phyloP scores from a whole-genome alignment of 352 stramenopile genomes.

The Globisporangium cederbergense region DNA sequence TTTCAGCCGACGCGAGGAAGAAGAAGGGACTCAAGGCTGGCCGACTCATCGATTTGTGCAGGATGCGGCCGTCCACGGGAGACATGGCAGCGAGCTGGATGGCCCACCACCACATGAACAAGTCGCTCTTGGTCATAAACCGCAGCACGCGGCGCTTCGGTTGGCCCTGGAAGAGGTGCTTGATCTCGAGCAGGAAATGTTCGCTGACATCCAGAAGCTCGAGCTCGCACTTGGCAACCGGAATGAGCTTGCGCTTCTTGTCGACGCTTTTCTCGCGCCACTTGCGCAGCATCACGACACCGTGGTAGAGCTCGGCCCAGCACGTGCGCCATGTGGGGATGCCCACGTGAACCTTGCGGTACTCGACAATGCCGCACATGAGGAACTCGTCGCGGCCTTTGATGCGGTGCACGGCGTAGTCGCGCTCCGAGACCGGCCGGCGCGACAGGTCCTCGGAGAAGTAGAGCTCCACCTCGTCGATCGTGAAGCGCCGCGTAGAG shows the following conservation, averaged over 20 bases:
- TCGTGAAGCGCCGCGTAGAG: conserved; percentile 44
- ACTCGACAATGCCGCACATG: conserved; percentile 46
- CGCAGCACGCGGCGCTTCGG: conserved; percentile 37
- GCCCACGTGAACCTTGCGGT: conserved; percentile 38
- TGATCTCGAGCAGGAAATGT: conserved; percentile 40
- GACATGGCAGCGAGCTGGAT: conserved; percentile 59
- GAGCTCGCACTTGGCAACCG: conserved; percentile 41
- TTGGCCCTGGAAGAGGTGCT: conserved; percentile 56
- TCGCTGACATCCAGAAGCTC: conserved; percentile 53
- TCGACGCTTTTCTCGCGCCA: conserved; percentile 48
- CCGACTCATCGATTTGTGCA: conserved; percentile 48
- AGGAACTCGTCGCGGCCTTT: conserved; percentile 43
- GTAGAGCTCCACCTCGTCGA: conserved; percentile 62
- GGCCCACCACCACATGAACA: conserved; percentile 80
- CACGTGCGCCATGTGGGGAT: conserved; percentile 43
- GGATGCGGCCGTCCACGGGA: conserved; percentile 36
- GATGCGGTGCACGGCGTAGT: conserved; percentile 59
- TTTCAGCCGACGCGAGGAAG: conserved; percentile 44
- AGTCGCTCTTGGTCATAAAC: conserved; percentile 48
- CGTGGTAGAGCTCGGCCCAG: conserved; percentile 70
- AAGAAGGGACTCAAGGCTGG: conserved; percentile 40
- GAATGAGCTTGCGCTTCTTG: conserved; percentile 50
- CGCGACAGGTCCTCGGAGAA: conserved; percentile 51
- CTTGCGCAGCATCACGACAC: conserved; percentile 59
- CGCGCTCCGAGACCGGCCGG: conserved; percentile 23